Conservation (phyloP, 306 rosid genomes). For the Argentina anserina region DNA sequence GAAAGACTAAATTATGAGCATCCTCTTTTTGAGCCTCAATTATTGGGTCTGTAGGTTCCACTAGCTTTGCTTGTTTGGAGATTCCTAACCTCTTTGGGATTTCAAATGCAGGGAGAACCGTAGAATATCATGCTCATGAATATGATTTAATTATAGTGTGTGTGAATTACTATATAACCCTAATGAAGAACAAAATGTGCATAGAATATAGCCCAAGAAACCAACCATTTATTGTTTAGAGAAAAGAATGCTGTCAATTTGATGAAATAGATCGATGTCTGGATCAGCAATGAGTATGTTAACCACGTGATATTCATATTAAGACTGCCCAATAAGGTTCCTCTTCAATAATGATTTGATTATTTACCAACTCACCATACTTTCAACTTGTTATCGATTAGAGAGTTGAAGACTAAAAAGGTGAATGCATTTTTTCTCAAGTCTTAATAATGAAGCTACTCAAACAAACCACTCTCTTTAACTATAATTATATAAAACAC, state of each 20-base stretch:
- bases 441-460: too few relatives aligned
- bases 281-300: not conserved
- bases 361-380: too few relatives aligned
- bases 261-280: not conserved
- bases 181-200: not conserved
- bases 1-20: not conserved
- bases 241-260: not conserved
- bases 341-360: too few relatives aligned
- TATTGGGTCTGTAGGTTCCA: not conserved
- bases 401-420: too few relatives aligned
- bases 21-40: too few relatives aligned
- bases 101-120: conserved; percentile 20
- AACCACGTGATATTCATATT: not conserved
- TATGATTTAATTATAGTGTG: not conserved
- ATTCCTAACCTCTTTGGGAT: conserved; percentile 17
- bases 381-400: too few relatives aligned
- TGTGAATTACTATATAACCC: conserved; percentile 1
- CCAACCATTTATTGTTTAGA: not conserved
- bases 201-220: not conserved
- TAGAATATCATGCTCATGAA: not conserved
- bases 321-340: not conserved
- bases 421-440: too few relatives aligned
- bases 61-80: not conserved
- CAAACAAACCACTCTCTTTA: too few relatives aligned
- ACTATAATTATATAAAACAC: too few relatives aligned